Conservation (phyloP, 306 rosid species). For the Vigna mungo region DNA sequence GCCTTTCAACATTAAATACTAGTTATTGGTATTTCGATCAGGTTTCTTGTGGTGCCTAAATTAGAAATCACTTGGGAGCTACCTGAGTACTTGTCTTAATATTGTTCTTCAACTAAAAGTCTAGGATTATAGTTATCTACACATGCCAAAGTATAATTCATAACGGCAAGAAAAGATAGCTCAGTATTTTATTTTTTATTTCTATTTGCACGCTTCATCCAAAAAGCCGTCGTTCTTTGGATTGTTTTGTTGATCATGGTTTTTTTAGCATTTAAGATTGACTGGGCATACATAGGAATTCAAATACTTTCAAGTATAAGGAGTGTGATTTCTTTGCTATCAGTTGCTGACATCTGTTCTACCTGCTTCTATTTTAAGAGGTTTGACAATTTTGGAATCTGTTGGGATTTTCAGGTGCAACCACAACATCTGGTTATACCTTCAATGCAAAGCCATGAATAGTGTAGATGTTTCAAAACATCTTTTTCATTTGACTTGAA, state of each 20-base stretch:
- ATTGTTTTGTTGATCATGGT: background rate
- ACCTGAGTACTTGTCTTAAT: constrained; percentile 11
- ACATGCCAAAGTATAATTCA: background rate
- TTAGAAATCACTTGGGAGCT: background rate
- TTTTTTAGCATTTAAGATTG: background rate
- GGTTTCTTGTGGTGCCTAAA: background rate
- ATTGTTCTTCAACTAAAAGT: background rate
- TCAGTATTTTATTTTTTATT: background rate
- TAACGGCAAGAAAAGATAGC: background rate
- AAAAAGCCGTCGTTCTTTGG: background rate
- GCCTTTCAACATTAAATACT: background rate
- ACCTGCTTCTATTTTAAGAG: background rate
- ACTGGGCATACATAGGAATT: background rate
- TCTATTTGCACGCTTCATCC: constrained; percentile 2
- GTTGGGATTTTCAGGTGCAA: constrained; percentile 48
- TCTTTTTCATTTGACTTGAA: constrained; percentile 27
- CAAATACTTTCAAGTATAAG: constrained; percentile 33
- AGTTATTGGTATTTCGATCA: background rate
- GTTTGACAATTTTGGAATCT: constrained; percentile 15
- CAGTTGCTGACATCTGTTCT: constrained; percentile 11
- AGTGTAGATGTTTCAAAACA: constrained; percentile 24
- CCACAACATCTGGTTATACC: constrained; percentile 47
- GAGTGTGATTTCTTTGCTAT: constrained; percentile 14
- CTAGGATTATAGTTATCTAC: constrained; percentile 16
- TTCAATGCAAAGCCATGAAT: constrained; percentile 49